A percentile compares a stretch with the other conserved stretches of the same genome.
Evolutionary conservation across 441 rosid species (phyloP).

Genomic region (Populus hybrid): DNA sequence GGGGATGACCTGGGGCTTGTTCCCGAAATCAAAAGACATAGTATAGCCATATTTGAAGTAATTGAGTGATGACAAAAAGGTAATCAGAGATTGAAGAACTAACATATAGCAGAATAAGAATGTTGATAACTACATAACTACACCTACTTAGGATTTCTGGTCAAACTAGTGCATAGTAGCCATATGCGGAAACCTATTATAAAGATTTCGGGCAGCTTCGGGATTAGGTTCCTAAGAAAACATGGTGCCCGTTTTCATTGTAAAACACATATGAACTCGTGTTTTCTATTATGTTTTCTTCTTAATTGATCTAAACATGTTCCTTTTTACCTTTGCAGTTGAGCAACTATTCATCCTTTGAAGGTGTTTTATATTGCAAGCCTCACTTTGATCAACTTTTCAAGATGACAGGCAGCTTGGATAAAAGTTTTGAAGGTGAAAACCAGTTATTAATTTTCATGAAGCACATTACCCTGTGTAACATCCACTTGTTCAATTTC

Average conservation of each 20-base stretch:
- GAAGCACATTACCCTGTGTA: background rate
- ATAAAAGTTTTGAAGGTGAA: constrained; percentile 68
- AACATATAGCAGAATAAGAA: background rate
- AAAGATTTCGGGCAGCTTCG: background rate
- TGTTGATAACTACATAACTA: background rate
- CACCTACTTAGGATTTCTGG: background rate
- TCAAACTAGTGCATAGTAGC: background rate
- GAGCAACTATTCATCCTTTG: constrained; percentile 61
- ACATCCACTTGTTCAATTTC: constrained; percentile 2
- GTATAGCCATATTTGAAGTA: background rate
- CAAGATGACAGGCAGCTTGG: constrained; percentile 75
- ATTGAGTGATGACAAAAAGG: background rate
- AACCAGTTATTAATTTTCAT: background rate
- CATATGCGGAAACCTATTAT: background rate
- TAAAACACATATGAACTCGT: background rate
- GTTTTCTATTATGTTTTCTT: background rate
- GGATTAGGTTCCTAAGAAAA: background rate
- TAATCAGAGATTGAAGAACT: background rate
- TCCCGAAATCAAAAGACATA: background rate
- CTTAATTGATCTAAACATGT: background rate
- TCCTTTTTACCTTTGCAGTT: constrained; percentile 38
- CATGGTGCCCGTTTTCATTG: background rate
- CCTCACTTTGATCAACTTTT: constrained; percentile 79
- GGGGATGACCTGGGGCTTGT: no score
- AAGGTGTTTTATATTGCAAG: constrained; percentile 75